Base-by-base conservation (phyloP, 2,329 filamentous ascomycete genomes). In the Cryphonectria nitschkei region DNA sequence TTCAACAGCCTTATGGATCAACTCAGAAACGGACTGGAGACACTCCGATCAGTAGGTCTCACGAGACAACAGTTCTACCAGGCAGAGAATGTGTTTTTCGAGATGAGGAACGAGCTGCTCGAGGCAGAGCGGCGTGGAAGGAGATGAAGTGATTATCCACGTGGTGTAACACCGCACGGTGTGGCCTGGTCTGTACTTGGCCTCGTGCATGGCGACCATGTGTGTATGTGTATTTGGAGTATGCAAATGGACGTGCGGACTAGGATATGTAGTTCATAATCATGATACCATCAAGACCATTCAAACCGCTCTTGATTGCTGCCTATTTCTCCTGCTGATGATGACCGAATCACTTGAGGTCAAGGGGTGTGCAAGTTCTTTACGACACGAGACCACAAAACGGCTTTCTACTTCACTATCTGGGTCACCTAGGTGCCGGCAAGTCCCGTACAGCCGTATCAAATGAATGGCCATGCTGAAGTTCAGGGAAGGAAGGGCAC, bases 71-170 rank as follows among this genome's bases (percentile, higher is more conserved):
- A 93, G 72, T 88, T 94, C 68, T 86, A 90, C 71, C 86, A 91
- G 77, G 85, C 96, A 74, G 93, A 96, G 77, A 91, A 95, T 77
- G 82, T 93, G 75, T 85, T 96, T 77, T 93, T 95, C 83, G 92
- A 95, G 78, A 88, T 95, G 74, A 91, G 92, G 79, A 86, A 88
- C 73, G 89, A 92, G 78, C 85, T 95, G 67, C 92, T 92, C 78
- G 88, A 90, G 69, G 93, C 93, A 22, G 90, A 90, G 76, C 84
- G 84, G 76, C 85, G 92, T 73, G 86, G 87, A 52, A 80, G 85
- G 71, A 74, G 82, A 65, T 75, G 73, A 68, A 56, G 16, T 19
- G 22, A 19, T 41, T 32, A n/a, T n/a, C n/a, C 13, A 5, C 7
- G 62, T 50, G 39, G 41, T 29, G 34, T 37, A 26, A 50, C 19